Percentiles rank a stretch among this genome's conserved stretches.
These are phyloP conservation scores for Phaeodactylum tricornutum DNA, from an alignment of 108 stramenopile species.

Conservation along the genomic window DNA sequence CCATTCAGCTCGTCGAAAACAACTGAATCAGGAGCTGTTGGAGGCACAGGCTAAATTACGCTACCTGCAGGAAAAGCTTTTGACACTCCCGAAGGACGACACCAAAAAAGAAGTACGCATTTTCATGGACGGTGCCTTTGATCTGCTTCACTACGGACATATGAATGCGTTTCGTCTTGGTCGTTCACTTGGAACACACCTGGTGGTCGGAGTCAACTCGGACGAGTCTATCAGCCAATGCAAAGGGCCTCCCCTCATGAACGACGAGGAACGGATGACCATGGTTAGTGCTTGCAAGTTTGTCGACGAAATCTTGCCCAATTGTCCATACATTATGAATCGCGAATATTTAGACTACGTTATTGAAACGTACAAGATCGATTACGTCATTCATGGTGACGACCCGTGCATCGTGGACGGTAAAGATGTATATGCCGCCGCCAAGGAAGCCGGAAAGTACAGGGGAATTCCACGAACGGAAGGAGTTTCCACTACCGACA, in stretches of 20 bases:
- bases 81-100: constrained; percentile 10
- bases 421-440: constrained; percentile 81
- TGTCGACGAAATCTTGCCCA: constrained; percentile 95
- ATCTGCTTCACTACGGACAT: constrained; percentile 97
- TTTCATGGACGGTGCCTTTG: constrained; percentile 98
- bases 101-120: constrained; percentile 63
- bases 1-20: constrained; percentile 35
- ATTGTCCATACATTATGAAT: constrained; percentile 96
- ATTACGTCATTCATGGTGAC: constrained; percentile 96
- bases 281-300: constrained; percentile 96
- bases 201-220: constrained; percentile 97
- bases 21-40: constrained; percentile 41
- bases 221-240: constrained; percentile 87
- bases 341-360: constrained; percentile 88
- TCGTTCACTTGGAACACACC: constrained; percentile 84
- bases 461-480: constrained; percentile 95
- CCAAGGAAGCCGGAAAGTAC: constrained; percentile 72
- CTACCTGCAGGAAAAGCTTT: constrained; percentile 53
- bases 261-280: constrained; percentile 85
- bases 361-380: constrained; percentile 78
- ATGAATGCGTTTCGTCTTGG: constrained; percentile 99
- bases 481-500: constrained; percentile 98
- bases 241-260: constrained; percentile 93
- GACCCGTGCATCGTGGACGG: constrained; percentile 97
- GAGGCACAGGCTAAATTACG: constrained; percentile 44